Evolutionary conservation across 306 rosid species (phyloP), one percentile per base, ranked within the genome.

Genomic region (barrel medic (Medicago truncatula)): DNA sequence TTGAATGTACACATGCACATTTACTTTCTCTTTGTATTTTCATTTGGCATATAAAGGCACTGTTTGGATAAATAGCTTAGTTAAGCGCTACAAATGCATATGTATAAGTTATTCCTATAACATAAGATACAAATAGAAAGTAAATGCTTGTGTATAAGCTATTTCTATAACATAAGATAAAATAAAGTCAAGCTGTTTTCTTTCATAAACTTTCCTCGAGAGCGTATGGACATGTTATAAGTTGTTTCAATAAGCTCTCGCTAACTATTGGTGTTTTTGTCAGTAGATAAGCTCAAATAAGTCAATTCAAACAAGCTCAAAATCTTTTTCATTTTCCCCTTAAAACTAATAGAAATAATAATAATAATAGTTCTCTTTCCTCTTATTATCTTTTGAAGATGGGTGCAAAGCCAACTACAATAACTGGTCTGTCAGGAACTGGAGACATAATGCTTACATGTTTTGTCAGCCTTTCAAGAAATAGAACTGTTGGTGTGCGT

Each of bases 401-500:
- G 96, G 97, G 98, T n/a, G 96, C 93, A 4, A 92, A 90, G 87
- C 89, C 96, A 0, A 80, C 98, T 10, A 92, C 97, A 43, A 87
- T 94, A 67, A 94, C 97, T 6, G 97, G 98, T 23, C 89, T 94
- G 58, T 90, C 98, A 38, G 97, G 97, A 75, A 92, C 92, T 0
- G 97, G 97, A 81, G 97, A 94, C 84, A 92, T 92, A 71, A 94
- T 92, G 97, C 98, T 92, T 67, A 94, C 95, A 18, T 94, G 96
- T 64, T 90, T 94, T 36, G 98, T 94, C 64, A 90, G 88, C 79
- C 96, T 94, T 74, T 94, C 98, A 5, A 89, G 97, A 87, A 94
- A 94, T 84, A 84, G 87, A 84, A 94, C 88, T 4, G 97, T 94
- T 12, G 97, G 98, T 7, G 90, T 92, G 50, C 96, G 97, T 57